Evolutionary conservation across 768 basidiomycete species (phyloP).

Genomic region (Coprinopsis marcescibilis): DNA sequence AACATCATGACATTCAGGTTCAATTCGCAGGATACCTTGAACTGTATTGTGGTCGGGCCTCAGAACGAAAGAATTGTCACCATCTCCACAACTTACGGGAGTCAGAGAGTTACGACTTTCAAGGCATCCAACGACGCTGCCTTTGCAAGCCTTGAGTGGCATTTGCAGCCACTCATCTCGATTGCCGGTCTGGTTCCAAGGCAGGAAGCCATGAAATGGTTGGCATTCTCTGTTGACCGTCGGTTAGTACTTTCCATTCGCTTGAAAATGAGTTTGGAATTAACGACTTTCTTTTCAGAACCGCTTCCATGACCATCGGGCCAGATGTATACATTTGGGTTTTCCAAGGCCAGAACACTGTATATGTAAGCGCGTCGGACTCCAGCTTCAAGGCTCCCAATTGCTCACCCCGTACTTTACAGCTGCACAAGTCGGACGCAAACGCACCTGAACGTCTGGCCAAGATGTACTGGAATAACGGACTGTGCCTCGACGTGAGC

Average conservation of each 20-base stretch:
- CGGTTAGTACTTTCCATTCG: constrained; percentile 4
- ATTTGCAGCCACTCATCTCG: constrained; percentile 12
- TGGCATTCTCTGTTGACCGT: constrained; percentile 11
- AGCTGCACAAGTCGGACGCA: constrained; percentile 9
- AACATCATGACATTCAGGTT: constrained; percentile 16
- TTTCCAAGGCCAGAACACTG: constrained; percentile 2
- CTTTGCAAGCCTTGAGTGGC: constrained; percentile 18
- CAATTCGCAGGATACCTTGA: constrained; percentile 15
- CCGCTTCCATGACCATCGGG: constrained; percentile 10
- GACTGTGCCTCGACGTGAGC: constrained; percentile 11
- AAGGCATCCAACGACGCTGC: constrained; percentile 10
- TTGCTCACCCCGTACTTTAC: background rate
- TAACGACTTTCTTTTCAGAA: constrained; percentile 1
- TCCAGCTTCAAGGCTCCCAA: background rate
- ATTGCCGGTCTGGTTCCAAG: constrained; percentile 10
- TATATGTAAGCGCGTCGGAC: constrained; percentile 6
- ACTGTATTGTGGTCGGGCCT: constrained; percentile 16
- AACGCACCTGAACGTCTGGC: constrained; percentile 9
- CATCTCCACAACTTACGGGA: constrained; percentile 14
- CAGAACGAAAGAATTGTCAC: constrained; percentile 14
- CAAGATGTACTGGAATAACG: constrained; percentile 10
- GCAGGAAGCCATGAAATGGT: constrained; percentile 13
- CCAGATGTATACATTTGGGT: constrained; percentile 13
- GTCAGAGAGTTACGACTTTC: constrained; percentile 13
- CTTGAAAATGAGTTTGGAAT: background rate